These are phyloP conservation scores for Pezicula radicicola DNA, from an alignment of 2,329 filamentous ascomycete genomes.

Conservation along the genomic window DNA sequence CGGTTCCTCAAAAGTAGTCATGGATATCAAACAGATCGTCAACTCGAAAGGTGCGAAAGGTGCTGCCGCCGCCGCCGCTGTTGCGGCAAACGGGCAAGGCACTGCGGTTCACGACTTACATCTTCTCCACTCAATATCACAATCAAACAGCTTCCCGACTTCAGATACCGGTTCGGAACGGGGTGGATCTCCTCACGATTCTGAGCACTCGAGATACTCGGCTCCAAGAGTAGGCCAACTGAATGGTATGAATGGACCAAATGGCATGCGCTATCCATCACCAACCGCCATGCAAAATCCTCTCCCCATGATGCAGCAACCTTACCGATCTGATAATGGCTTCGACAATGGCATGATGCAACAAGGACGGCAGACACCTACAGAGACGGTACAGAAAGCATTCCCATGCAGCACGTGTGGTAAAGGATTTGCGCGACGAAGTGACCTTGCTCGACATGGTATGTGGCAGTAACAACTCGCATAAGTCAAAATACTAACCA, in stretches of 20 bases:
- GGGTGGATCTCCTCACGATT: conserved; percentile 30
- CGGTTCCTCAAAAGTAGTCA: conserved; percentile 10
- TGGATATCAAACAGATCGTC: conserved; percentile 34
- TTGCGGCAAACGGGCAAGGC: conserved; percentile 19
- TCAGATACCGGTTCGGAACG: conserved; percentile 30
- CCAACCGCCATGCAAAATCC: conserved; percentile 30
- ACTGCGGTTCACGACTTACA: conserved; percentile 26
- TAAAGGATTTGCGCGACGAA: conserved; percentile 90
- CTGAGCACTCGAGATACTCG: conserved; percentile 31
- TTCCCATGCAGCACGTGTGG: conserved; percentile 87
- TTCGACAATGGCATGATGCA: conserved; percentile 28
- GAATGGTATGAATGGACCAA: conserved; percentile 26
- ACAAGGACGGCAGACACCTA: conserved; percentile 19
- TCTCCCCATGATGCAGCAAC: conserved; percentile 30
- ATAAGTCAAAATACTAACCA: conserved; percentile 6
- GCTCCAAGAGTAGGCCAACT: conserved; percentile 23
- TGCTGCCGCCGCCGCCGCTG: conserved; percentile 22
- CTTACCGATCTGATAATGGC: conserved; percentile 22
- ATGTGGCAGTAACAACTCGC: conserved; percentile 34
- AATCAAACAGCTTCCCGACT: conserved; percentile 26
- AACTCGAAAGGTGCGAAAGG: conserved; percentile 29
- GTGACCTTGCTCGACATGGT: conserved; percentile 94
- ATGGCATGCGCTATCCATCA: conserved; percentile 30
- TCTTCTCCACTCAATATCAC: conserved; percentile 29
- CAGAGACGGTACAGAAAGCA: conserved; percentile 51